Evolutionary conservation across 257 asterid genomes (phyloP), one percentile per base, ranked within the genome.

Genomic region (Osmanthus fragrans): DNA sequence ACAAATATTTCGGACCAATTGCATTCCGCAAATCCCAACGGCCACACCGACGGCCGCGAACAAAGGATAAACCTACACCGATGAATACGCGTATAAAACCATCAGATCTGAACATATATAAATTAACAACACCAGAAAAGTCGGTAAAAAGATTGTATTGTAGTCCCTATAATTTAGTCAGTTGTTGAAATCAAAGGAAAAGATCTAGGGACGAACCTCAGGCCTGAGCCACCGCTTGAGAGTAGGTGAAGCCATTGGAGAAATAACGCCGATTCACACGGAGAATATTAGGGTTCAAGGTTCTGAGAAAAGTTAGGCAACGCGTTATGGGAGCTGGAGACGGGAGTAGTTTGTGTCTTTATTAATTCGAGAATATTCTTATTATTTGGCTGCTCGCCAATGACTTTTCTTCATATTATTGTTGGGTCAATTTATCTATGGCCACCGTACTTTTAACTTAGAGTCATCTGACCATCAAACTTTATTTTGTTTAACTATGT

Each of bases 21-120:
- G 97, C 94, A 91, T 88, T 27, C 94, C 97, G 77, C 97, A 94
- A 72, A 94, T 90, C 54, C 97, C 98, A 54, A 92, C 93, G 64
- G 98, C 97, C 5, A 94, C 86, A 9, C 97, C 97, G 51, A 89
- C 92, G 21, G 97, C 90, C 6, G 94, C 96, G 81, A 94, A 94
- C 89, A 94, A 77, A 33, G 98, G 98, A 77, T 86, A 92, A 3
- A 89, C 97, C 98, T 90, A 81, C 47, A 39, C 76, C 34, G 27
- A 42, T 21, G 64, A 16, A 81, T 72, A 69, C 67, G 29, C 49
- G 65, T 32, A 80, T 0, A 34, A 8, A 75, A 29, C 5, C 7
- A 45, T 45, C 79, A 87, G 91, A 92, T 89, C 90, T 71, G 37
- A 45, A 15, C 36, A 71, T 18, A 68, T 58, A 33, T 10, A 66